These are phyloP conservation scores for Selaginella tamariscina DNA, from an alignment of 75 land plant genomes.

Conservation along the genomic window DNA sequence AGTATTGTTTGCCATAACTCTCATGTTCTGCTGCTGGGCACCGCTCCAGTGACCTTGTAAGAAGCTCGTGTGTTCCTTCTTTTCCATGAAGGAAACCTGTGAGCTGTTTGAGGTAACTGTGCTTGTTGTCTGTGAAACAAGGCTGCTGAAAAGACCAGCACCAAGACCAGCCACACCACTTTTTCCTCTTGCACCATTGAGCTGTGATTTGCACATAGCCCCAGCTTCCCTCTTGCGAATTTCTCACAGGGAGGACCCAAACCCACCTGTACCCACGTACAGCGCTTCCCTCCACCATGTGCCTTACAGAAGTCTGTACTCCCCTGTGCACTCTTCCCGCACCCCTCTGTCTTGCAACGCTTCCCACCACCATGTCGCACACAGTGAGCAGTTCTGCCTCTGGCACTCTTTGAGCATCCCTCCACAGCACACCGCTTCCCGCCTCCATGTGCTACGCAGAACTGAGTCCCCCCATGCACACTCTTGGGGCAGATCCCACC, in stretches of 20 bases:
- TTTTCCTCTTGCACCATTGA: conserved; percentile 3
- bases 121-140: conserved; percentile 23
- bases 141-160: conserved; percentile 51
- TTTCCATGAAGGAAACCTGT: not conserved
- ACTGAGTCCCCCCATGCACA: conserved; percentile 84
- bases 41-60: not conserved
- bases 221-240: conserved; percentile 6
- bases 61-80: not conserved
- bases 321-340: not conserved
- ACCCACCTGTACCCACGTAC: conserved; percentile 3
- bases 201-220: conserved; percentile 4
- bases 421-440: conserved; percentile 76
- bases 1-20: no score
- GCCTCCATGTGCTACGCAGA: conserved; percentile 92
- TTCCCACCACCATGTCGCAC: not conserved
- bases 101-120: not conserved
- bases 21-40: not conserved
- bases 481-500: conserved; percentile 93
- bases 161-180: not conserved
- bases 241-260: not conserved
- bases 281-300: not conserved
- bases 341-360: not conserved
- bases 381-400: not conserved
- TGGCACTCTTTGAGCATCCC: conserved; percentile 18
- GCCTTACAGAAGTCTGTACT: not conserved